Evolutionary conservation across 768 basidiomycete genomes (phyloP), one percentile per base, ranked within the genome.

Genomic region (Trametopsis cervina): DNA sequence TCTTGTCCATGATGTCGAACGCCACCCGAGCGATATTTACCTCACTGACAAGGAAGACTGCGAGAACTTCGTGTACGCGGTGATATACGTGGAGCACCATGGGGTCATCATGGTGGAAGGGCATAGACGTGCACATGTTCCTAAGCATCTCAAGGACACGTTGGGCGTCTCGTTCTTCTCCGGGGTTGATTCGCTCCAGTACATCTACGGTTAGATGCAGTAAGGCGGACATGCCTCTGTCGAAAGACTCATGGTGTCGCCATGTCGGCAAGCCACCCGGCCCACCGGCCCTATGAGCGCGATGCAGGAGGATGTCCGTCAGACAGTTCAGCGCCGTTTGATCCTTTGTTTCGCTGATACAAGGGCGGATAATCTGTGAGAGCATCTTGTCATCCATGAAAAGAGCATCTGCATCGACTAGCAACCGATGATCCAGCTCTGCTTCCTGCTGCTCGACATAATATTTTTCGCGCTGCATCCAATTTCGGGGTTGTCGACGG

Each of bases 311-410:
- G 33, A 57, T 57, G 15, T 51, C 47, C 21, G 47, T 11, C 7
- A 57, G 24, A 21, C 53, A 52, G 6, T 48, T 27, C 1, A 43
- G 39, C 1, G 53, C 53, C 4, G 46, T 46, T 2, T 38, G 13
- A 13, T 24, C 22, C 4, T 47, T 42, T 1, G 49, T 53, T 17
- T 54, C 50, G 35, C 40, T 33, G 40, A 57, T 26, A 23, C 56
- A 57, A 4, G 47, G 23, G 13, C 53, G 36, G 25, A 57, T 42
- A n/a, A 52, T 49, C 5, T 37, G 38, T 21, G 42, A 48, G 3
- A 57, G 46, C 36, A 57, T 46, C 22, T 53, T 44, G 46, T 57
- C 51, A 40, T 57, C 56, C 56, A 57, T 57, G 43, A 54, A 49
- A 0, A 53, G 40, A 10, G 45, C 45, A 35, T 57, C 53, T 2